Evolutionary conservation across 1,284 basidiomycete species (phyloP).

Genomic region (Apiotrichum domesticum): DNA sequence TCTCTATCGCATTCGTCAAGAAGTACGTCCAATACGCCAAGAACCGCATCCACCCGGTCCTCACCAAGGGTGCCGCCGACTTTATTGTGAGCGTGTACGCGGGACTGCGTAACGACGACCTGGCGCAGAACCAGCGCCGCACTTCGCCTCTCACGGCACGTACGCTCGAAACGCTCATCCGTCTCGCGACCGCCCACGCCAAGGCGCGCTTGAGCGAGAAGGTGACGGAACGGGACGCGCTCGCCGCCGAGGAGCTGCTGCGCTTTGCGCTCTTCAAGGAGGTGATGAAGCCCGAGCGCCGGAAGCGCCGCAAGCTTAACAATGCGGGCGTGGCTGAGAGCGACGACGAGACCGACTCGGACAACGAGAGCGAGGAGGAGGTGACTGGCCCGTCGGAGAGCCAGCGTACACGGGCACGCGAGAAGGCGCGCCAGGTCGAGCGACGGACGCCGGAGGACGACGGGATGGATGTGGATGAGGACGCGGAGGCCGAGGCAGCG

Average conservation of each 20-base stretch:
- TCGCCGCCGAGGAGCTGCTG: constrained; percentile 88
- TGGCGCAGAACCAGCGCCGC: constrained; percentile 85
- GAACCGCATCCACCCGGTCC: constrained; percentile 70
- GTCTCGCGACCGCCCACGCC: constrained; percentile 94
- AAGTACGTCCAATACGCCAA: constrained; percentile 99
- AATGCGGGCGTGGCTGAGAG: constrained; percentile 53
- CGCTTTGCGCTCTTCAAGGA: constrained; percentile 98
- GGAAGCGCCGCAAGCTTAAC: constrained; percentile 72
- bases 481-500: constrained; percentile 20
- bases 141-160: constrained; percentile 96
- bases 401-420: constrained; percentile 40
- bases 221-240: constrained; percentile 81
- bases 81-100: constrained; percentile 92
- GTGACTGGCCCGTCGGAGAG: constrained; percentile 25
- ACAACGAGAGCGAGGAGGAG: constrained; percentile 48
- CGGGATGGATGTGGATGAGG: constrained; percentile 20
- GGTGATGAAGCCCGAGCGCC: constrained; percentile 69
- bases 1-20: constrained; percentile 92
- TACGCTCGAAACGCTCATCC: constrained; percentile 97
- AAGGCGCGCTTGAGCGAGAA: constrained; percentile 84
- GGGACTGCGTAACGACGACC: constrained; percentile 83
- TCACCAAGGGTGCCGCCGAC: constrained; percentile 91
- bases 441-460: background rate
- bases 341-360: constrained; percentile 54
- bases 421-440: constrained; percentile 52